Conservation (phyloP, 2,329 filamentous ascomycete genomes). For the Elsinoe necatrix region DNA sequence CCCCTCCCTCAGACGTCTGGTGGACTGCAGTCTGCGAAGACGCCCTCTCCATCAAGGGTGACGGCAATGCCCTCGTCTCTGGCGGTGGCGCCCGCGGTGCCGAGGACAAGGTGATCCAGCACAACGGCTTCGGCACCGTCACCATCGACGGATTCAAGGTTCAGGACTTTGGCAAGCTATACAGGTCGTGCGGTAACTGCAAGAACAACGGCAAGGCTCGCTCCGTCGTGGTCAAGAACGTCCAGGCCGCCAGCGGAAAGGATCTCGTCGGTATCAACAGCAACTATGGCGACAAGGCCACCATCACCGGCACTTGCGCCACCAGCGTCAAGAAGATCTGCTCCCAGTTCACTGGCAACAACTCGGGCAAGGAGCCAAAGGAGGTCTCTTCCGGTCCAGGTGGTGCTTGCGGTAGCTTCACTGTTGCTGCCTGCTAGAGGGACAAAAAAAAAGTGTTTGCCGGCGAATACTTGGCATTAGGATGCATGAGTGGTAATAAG, state of each 20-base stretch:
- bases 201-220: slow-evolving; percentile 31
- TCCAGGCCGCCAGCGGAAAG: slow-evolving; percentile 35
- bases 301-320: slow-evolving; percentile 35
- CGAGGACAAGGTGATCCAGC: slow-evolving; percentile 37
- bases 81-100: slow-evolving; percentile 35
- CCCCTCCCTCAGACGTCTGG: slow-evolving; percentile 29
- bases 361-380: slow-evolving; percentile 29
- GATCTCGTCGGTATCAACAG: slow-evolving; percentile 43
- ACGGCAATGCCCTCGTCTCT: slow-evolving; percentile 19
- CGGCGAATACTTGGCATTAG: slow-evolving; percentile 1
- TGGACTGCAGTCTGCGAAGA: slow-evolving; percentile 38
- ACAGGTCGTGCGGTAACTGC: slow-evolving; percentile 46
- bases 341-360: slow-evolving; percentile 29
- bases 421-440: slow-evolving; percentile 19
- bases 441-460: not conserved
- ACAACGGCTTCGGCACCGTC: slow-evolving; percentile 35
- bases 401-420: slow-evolving; percentile 28
- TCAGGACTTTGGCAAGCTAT: slow-evolving; percentile 41
- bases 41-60: slow-evolving; percentile 27
- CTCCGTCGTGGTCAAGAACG: slow-evolving; percentile 37
- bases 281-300: slow-evolving; percentile 44
- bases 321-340: slow-evolving; percentile 31
- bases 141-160: slow-evolving; percentile 36
- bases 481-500: not conserved
- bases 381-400: slow-evolving; percentile 27